Evolutionary conservation across 2,329 filamentous ascomycete species (phyloP).

Genomic region (Hypoxylon sp.): DNA sequence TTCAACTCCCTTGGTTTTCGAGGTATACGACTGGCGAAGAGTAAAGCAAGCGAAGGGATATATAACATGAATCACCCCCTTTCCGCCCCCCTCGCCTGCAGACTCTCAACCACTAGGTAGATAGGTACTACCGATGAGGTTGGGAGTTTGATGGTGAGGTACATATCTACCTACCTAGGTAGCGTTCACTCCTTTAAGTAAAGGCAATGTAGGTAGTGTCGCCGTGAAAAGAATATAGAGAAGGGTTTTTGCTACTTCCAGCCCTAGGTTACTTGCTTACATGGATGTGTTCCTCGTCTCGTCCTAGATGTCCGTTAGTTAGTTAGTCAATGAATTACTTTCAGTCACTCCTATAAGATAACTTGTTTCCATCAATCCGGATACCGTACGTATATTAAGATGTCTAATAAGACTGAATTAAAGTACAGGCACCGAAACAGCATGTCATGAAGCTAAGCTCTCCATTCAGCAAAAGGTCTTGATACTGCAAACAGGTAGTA

Average conservation of each 20-base stretch:
- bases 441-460: not conserved
- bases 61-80: slow-evolving; percentile 62
- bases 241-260: not conserved
- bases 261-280: not conserved
- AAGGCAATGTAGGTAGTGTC: no score
- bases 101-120: slow-evolving; percentile 76
- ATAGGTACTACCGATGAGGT: slow-evolving; percentile 72
- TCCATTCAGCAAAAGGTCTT: not conserved
- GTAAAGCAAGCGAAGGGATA: slow-evolving; percentile 64
- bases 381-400: not conserved
- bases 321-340: not conserved
- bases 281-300: not conserved
- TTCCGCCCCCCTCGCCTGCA: slow-evolving; percentile 78
- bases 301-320: not conserved
- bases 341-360: not conserved
- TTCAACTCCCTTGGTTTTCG: slow-evolving; percentile 79
- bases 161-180: no score
- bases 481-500: not conserved
- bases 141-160: slow-evolving; percentile 88
- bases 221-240: no score
- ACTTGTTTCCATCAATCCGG: not conserved
- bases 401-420: not conserved
- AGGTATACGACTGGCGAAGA: slow-evolving; percentile 97
- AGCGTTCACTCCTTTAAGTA: no score
- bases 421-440: not conserved